Percentiles rank a stretch among this genome's conserved stretches.
phyloP scores from a whole-genome alignment of 805 yeast genomes.

The Metschnikowia kunwiensis region DNA sequence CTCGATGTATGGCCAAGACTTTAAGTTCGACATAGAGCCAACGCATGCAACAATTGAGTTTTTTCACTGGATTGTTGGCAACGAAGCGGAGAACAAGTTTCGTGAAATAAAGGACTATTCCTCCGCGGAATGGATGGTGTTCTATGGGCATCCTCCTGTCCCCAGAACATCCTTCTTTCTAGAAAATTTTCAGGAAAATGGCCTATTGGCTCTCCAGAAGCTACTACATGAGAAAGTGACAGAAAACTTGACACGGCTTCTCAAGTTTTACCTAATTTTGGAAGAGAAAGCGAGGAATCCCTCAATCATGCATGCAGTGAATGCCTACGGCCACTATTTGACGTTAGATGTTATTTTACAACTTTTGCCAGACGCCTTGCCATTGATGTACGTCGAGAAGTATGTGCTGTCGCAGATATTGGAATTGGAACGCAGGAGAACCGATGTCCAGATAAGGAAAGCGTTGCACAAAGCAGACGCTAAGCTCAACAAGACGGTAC shows the following conservation, averaged over 20 bases:
- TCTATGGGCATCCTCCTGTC: slow-evolving; percentile 22
- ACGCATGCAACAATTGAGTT: slow-evolving; percentile 1
- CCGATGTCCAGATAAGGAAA: slow-evolving; percentile 24
- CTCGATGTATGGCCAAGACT: not conserved
- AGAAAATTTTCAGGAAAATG: not conserved
- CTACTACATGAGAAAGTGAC: slow-evolving; percentile 2
- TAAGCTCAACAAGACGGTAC: slow-evolving; percentile 20
- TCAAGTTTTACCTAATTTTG: slow-evolving; percentile 19
- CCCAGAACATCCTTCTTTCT: slow-evolving; percentile 21
- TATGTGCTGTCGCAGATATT: slow-evolving; percentile 23
- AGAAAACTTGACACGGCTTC: slow-evolving; percentile 16
- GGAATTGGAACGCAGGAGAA: slow-evolving; percentile 20
- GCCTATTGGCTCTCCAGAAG: not conserved
- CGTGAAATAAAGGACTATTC: slow-evolving; percentile 30
- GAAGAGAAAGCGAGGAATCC: slow-evolving; percentile 8
- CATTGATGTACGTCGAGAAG: slow-evolving; percentile 28
- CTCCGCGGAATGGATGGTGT: slow-evolving; percentile 32
- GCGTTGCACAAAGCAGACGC: slow-evolving; percentile 30
- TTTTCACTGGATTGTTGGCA: slow-evolving; percentile 2
- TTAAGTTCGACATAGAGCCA: not conserved
- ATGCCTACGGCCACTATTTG: slow-evolving; percentile 21
- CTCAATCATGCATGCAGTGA: slow-evolving; percentile 30
- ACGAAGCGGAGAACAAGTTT: slow-evolving; percentile 2
- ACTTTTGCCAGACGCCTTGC: slow-evolving; percentile 30
- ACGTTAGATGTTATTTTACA: slow-evolving; percentile 26